Conservation (phyloP, 164 flowering plant species). For the Paratinospora sagittata region DNA sequence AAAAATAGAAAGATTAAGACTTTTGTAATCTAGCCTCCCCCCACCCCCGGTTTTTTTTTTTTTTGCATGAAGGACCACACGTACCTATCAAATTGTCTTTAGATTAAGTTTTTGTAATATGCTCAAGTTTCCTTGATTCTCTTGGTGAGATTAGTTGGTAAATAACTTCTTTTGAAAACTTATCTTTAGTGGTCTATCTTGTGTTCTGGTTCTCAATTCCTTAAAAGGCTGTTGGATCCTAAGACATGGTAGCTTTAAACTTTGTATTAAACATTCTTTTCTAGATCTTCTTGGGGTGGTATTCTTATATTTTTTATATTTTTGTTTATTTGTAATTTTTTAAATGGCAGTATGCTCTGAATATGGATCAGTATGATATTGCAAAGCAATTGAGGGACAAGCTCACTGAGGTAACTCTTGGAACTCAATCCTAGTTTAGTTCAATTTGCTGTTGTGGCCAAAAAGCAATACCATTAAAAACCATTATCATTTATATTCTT, state of each 20-base stretch:
- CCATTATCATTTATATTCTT: not conserved
- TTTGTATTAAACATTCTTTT: not conserved
- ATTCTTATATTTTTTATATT: no score
- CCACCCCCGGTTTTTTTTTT: no score
- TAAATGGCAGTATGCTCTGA: conserved; percentile 69
- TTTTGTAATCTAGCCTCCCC: no score
- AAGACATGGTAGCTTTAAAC: not conserved
- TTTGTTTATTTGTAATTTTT: conserved; percentile 7
- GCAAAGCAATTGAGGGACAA: conserved; percentile 83
- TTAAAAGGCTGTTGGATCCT: not conserved
- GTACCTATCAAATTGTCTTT: not conserved
- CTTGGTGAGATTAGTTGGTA: not conserved
- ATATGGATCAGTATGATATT: conserved; percentile 81
- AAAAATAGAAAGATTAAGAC: no score
- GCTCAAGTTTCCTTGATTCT: not conserved
- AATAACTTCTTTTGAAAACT: not conserved
- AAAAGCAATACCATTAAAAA: not conserved
- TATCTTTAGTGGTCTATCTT: not conserved
- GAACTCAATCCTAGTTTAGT: not conserved
- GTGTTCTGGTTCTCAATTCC: not conserved
- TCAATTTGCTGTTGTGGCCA: not conserved
- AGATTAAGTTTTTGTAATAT: not conserved
- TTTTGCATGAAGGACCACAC: not conserved
- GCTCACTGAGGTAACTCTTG: conserved; percentile 65
- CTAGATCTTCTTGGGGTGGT: not conserved